Conservation (phyloP, 2,329 filamentous ascomycete genomes). For the Xylariaceae sp. region DNA sequence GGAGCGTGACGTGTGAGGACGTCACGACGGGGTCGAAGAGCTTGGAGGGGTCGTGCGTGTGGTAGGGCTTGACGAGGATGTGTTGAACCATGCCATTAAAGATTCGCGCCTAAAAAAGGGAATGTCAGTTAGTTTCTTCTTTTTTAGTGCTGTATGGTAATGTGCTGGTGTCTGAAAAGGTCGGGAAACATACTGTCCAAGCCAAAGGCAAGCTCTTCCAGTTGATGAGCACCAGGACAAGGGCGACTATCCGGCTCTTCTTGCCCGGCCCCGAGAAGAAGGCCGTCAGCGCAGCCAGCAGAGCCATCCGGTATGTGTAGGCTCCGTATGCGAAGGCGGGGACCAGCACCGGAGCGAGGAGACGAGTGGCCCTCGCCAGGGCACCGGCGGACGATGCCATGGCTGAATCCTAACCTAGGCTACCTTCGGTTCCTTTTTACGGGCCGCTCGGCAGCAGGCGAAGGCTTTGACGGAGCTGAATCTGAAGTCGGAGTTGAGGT, state of each 20-base stretch:
- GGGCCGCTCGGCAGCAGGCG: neutral
- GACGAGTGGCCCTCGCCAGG: conserved; percentile 15
- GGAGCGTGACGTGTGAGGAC: conserved; percentile 60
- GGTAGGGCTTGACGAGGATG: conserved; percentile 45
- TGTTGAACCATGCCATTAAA: conserved; percentile 55
- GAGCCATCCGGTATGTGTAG: conserved; percentile 42
- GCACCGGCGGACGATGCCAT: conserved; percentile 28
- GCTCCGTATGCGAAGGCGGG: conserved; percentile 46
- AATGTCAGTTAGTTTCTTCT: neutral
- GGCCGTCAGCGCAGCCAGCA: conserved; percentile 31
- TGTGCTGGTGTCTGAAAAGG: too few relatives aligned
- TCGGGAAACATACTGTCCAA: conserved; percentile 64
- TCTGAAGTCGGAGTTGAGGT: conserved; percentile 4
- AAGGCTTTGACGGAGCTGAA: conserved; percentile 6
- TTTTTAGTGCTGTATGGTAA: neutral
- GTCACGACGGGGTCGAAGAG: conserved; percentile 72
- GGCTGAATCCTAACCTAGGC: conserved; percentile 8
- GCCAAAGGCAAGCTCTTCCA: conserved; percentile 70
- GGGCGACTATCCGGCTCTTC: conserved; percentile 47
- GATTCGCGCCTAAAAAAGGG: conserved; percentile 47
- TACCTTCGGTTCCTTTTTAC: neutral
- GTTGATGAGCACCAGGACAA: conserved; percentile 59
- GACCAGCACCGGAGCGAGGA: conserved; percentile 37
- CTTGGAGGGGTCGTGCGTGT: conserved; percentile 53
- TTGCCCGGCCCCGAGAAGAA: conserved; percentile 54